phyloP scores from a whole-genome alignment of 1,139 yeast species.

The Kluyveromyces sp. region DNA sequence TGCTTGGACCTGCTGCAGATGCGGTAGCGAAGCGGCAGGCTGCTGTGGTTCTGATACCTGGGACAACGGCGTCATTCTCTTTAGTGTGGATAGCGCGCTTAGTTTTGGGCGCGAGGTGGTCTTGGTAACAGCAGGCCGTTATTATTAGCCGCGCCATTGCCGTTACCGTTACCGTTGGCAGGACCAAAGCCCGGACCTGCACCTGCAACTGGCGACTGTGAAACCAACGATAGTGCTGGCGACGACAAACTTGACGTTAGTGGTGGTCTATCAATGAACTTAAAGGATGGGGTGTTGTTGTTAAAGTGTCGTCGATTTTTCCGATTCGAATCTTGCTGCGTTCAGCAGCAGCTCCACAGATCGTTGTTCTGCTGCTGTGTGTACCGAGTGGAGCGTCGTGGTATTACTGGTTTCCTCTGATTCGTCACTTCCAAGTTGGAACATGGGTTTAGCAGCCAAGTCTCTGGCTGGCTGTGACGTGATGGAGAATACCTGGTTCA shows the following conservation, averaged over 20 bases:
- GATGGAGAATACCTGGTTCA: background rate
- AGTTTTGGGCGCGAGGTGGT: conserved; percentile 9
- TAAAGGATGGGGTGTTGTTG: background rate
- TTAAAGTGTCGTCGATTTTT: background rate
- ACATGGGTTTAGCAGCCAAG: conserved; percentile 3
- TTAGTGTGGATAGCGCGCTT: conserved; percentile 32
- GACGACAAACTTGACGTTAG: background rate
- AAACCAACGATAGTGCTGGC: background rate
- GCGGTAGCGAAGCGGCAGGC: background rate
- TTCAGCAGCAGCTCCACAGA: conserved; percentile 1
- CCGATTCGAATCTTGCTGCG: conserved; percentile 3
- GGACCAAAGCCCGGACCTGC: too few relatives aligned
- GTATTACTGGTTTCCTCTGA: background rate
- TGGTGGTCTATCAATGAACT: background rate
- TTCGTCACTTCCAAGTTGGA: conserved; percentile 3
- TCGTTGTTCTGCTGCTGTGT: background rate
- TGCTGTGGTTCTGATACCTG: background rate
- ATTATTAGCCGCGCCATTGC: background rate
- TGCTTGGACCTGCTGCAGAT: background rate
- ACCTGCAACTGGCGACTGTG: background rate
- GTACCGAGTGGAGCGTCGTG: too few relatives aligned
- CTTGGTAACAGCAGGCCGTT: background rate
- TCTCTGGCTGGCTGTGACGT: background rate
- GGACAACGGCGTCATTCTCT: conserved; percentile 33
- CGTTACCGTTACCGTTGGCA: background rate